A percentile compares a stretch with the other conserved stretches of the same genome.
phyloP scores from a whole-genome alignment of 176 grass and related monocot genomes.

The Leersia perrieri region DNA sequence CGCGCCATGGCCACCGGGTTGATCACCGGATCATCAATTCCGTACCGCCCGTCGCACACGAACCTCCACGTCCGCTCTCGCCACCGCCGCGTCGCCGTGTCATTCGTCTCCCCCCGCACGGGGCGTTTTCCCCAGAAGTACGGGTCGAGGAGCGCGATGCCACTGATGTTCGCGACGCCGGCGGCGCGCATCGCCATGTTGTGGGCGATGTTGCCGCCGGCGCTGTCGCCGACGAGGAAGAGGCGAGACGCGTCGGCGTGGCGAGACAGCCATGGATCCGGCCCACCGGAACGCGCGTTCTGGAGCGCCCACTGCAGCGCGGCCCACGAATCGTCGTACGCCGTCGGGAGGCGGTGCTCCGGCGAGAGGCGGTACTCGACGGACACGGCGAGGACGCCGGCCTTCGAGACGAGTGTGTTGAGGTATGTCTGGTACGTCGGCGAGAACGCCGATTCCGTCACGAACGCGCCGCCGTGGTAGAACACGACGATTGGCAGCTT shows the following conservation, averaged over 20 bases:
- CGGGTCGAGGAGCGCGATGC: conserved; percentile 55
- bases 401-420: conserved; percentile 54
- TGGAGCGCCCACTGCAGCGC: conserved; percentile 46
- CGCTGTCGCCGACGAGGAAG: conserved; percentile 61
- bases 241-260: conserved; percentile 37
- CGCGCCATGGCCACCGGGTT: conserved; percentile 49
- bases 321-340: conserved; percentile 53
- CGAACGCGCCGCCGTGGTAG: conserved; percentile 71
- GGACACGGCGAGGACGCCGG: conserved; percentile 42
- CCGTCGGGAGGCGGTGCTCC: conserved; percentile 51
- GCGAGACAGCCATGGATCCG: conserved; percentile 49
- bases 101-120: conserved; percentile 45
- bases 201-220: conserved; percentile 70
- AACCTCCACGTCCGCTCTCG: conserved; percentile 47
- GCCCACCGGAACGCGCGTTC: conserved; percentile 25
- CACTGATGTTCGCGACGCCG: conserved; percentile 25
- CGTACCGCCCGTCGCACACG: conserved; percentile 38
- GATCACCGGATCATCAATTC: conserved; percentile 54
- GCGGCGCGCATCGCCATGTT: conserved; percentile 47
- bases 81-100: conserved; percentile 20
- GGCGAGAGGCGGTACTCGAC: conserved; percentile 68
- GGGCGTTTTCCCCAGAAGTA: conserved; percentile 57
- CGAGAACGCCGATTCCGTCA: conserved; percentile 56
- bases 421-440: conserved; percentile 62
- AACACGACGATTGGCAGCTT: conserved; percentile 55